These are phyloP conservation scores for Fusarium domesticum DNA, from an alignment of 2,329 filamentous ascomycete species.

Conservation along the genomic window DNA sequence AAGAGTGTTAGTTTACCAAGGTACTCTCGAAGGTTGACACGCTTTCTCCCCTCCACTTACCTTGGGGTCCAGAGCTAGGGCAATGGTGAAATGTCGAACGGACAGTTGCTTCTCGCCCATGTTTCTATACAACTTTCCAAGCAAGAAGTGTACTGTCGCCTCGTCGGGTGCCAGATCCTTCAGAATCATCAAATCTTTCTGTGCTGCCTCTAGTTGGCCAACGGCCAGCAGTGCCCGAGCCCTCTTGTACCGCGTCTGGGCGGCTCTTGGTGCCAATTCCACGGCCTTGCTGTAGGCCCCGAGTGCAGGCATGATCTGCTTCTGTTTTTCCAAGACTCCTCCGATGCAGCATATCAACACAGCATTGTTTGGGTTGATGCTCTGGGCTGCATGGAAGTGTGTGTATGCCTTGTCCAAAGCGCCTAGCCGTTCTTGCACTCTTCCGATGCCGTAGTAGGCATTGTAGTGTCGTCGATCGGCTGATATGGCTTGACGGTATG, in stretches of 20 bases:
- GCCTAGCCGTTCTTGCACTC: slow-evolving; percentile 85
- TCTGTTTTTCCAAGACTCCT: slow-evolving; percentile 82
- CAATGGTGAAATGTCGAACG: slow-evolving; percentile 92
- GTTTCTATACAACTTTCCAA: slow-evolving; percentile 78
- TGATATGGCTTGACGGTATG: slow-evolving; percentile 81
- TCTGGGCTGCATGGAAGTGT: slow-evolving; percentile 83
- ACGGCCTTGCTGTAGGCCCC: slow-evolving; percentile 79
- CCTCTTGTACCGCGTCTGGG: slow-evolving; percentile 88
- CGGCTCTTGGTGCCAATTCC: slow-evolving; percentile 74
- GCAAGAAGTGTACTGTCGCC: slow-evolving; percentile 90
- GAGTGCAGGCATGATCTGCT: slow-evolving; percentile 74
- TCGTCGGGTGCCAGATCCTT: slow-evolving; percentile 92
- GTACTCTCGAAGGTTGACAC: neutral
- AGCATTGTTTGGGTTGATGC: slow-evolving; percentile 91
- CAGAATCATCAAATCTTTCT: slow-evolving; percentile 80
- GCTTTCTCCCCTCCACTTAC: slow-evolving; percentile 46
- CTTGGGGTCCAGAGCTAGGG: slow-evolving; percentile 94
- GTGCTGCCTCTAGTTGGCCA: slow-evolving; percentile 65
- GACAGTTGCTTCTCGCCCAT: slow-evolving; percentile 72
- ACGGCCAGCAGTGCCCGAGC: slow-evolving; percentile 81
- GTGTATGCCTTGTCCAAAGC: slow-evolving; percentile 87
- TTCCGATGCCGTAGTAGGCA: slow-evolving; percentile 88
- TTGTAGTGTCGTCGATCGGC: slow-evolving; percentile 92
- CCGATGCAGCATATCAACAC: slow-evolving; percentile 92
- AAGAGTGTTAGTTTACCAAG: slow-evolving; percentile 5